Conservation (phyloP, 1,139 yeast species). For the Ogataea hybrid region DNA sequence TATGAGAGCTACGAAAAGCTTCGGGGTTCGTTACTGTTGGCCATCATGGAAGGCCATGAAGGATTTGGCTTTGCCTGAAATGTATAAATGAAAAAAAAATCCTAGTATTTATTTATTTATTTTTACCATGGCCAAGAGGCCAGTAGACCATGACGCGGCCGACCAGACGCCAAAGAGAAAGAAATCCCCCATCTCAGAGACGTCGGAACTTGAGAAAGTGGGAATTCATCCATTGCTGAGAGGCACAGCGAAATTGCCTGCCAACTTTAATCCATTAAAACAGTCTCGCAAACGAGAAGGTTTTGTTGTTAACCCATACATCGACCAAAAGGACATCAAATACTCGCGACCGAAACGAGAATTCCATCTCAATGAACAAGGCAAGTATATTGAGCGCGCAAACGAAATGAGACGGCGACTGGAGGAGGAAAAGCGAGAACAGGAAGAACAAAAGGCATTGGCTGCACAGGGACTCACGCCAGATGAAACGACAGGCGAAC, state of each 20-base stretch:
- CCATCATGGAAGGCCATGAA: conserved; percentile 93
- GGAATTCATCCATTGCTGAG: conserved; percentile 61
- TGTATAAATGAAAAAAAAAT: neutral
- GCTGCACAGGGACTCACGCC: conserved; percentile 46
- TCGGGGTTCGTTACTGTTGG: conserved; percentile 75
- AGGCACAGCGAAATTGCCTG: conserved; percentile 19
- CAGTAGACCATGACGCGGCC: neutral
- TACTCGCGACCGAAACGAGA: conserved; percentile 35
- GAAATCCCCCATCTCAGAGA: conserved; percentile 4
- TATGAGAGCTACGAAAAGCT: conserved; percentile 86
- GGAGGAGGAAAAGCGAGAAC: conserved; percentile 35
- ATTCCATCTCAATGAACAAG: conserved; percentile 54
- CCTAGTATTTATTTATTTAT: neutral
- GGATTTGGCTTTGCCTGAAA: conserved; percentile 84
- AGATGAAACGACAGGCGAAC: conserved; percentile 50
- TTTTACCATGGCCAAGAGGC: conserved; percentile 5
- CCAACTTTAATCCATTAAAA: conserved; percentile 22
- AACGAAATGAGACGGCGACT: conserved; percentile 46
- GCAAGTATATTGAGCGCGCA: conserved; percentile 60
- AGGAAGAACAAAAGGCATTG: conserved; percentile 29
- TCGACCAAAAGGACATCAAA: conserved; percentile 40
- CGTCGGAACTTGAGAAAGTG: conserved; percentile 41
- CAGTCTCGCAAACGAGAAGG: conserved; percentile 32
- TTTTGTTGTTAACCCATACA: conserved; percentile 60
- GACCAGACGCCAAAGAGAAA: conserved; percentile 2